Base-by-base conservation (phyloP, 2,329 filamentous ascomycete genomes). In the Alternaria angustiovoidea region DNA sequence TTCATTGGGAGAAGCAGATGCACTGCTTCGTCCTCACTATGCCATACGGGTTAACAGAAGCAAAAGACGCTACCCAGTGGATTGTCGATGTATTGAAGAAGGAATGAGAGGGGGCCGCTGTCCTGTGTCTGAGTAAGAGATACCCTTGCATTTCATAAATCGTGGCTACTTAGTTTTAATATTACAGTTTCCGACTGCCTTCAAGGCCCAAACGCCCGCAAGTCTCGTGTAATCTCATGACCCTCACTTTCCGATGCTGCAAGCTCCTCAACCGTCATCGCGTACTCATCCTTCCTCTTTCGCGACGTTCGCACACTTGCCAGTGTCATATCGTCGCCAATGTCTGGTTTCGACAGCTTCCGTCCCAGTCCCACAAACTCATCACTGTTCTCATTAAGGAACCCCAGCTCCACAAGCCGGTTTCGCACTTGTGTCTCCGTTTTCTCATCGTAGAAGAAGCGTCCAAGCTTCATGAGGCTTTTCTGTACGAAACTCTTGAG, bases 1-100 rank as follows among this genome's bases (percentile, higher is more conserved):
- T 88, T 41, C 77, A 86, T 9, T 88, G 86, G 86, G 81, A 86
- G 18, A 82, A 82, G 18, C 84, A 87, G 74, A 88, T 88, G 84
- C 86, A 88, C 71, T 86, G 84, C 60, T 88, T 87, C 53, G 80
- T 84, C 1, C 70, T 88, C 36, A 81, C 83, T 1, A 82, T 81
- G 46, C 74, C 78, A 2, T 87, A 84, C 63, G 79, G 80, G 0
- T 38, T 87, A 26, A 74, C 69, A 5, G 85, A 87, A 64, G 80
- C 82, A 2, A 79, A 75, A 30, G 74, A 83, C 59, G 81, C 72
- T 0, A 75, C 82, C 30, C 75, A 81, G 2, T 86, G 84, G 81
- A 74, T 84, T 0, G 54, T 83, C 1, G 75, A 81, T 26, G 69
- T 78, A 0, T 52, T 80, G 30, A 75, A 68, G 54, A 66, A 65